Base-by-base conservation (phyloP, 176 grass and related monocot genomes). In the Eleusine coracana region DNA sequence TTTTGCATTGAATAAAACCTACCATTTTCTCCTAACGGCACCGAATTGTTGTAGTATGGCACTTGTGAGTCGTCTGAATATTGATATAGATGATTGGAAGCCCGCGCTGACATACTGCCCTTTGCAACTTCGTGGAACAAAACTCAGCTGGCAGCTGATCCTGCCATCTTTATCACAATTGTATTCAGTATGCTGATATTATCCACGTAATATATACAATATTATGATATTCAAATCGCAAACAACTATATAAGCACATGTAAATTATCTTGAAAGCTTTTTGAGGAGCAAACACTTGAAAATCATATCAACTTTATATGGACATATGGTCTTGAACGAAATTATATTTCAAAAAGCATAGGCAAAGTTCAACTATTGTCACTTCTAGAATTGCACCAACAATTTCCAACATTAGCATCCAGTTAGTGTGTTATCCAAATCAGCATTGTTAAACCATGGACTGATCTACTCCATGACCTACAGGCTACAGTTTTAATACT, bases 41-140 rank as follows among this genome's bases (percentile, higher is more conserved):
- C 64, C 20, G 84, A 87, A 28, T 71, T 80, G 3, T 76, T 79
- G 76, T 90, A 84, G 84, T 80, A 71, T 9, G 75, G 13, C 28
- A 79, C 71, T 40, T 84, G 70, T 75, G 84, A 84, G 68, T 80
- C 70, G 71, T 76, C 69, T 45, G 76, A 58, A 62, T 20, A 63
- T 70, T 48, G 75, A 71, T 78, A 80, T 34, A 70, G 25, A 78
- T 70, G 80, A 17, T 71, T 75, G 34, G 84, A 90, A 41, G 75
- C 68, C 71, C 50, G 48, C 78, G 80, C 54, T 61, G 84, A 84
- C 76, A 80, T 91, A 44, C 74, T 83, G 51, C 72, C 71, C 21
- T n/a, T 45, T 85, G 49, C 56, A 80, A 75, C 4, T 41, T 87
- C 84, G 70, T 65, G 15, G 40, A 54, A 27, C 42, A 75, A 75